Base-by-base conservation (phyloP, 1,139 yeast species). In the Debaryomyces nepalensis region DNA sequence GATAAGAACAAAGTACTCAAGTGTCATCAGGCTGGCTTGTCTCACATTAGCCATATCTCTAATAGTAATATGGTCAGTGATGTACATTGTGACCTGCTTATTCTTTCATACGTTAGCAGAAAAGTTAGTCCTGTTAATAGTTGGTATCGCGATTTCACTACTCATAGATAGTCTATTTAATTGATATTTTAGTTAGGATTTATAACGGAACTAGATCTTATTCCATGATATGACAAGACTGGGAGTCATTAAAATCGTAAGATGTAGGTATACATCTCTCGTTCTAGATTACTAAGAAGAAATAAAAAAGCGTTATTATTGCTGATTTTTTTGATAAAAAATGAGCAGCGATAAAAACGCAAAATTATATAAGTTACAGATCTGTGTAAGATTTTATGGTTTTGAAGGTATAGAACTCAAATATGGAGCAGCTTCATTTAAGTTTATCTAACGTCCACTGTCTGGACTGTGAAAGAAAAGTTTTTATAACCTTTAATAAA, bases 41-140 rank as follows among this genome's bases (percentile, higher is more conserved):
- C n/a, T 46, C 3, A 20, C 45, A 11, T 26, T 48, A 5, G 33
- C 59, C 4, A 31, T 47, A 21, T 5, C 42, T 3, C 41, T 57
- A 26, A 26, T 55, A 8, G 16, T 46, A 1, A 50, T 71, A 8
- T 79, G 84, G 85, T 59, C 62, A 27, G 44, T 59, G n/a, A 65
- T 81, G 55, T 70, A 72, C 39, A 40, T 65, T 5, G 63, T 82
- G 4, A 84, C 91, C 0, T 70, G 85, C 3, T 51, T 79, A 1
- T 84, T 82, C 51, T 84, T 79, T 57, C 91, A 84, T 55, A 81
- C 88, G 0, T 39, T 75, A 1, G 29, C 61, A 2, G 91, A 84
- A 54, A 81, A 82, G 48, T 37, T 78, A 1, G 57, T 73, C 2
- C 90, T 89, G 0, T 54, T 80, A 9, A 8, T 59, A 0, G 59